Conservation (phyloP, 1,284 basidiomycete genomes). For the Trametes pubescens region DNA sequence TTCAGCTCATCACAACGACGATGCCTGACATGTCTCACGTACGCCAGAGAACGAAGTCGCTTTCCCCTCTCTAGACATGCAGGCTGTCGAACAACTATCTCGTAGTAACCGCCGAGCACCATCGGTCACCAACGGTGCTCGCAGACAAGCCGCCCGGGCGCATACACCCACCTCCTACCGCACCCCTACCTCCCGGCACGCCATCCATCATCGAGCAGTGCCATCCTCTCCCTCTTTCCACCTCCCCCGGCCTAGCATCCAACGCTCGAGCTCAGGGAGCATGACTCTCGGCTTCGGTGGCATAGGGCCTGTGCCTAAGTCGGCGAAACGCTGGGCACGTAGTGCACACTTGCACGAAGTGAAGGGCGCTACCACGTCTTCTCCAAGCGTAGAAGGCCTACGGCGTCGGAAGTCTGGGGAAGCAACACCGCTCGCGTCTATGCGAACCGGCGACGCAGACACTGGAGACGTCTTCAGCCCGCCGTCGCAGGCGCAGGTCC, state of each 20-base stretch:
- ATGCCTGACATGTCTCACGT: background rate
- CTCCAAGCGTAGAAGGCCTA: background rate
- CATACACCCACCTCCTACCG: conserved; percentile 40
- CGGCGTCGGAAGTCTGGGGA: background rate
- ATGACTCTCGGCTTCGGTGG: conserved; percentile 40
- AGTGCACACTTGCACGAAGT: conserved; percentile 80
- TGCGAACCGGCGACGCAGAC: background rate
- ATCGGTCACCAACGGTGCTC: conserved; percentile 14
- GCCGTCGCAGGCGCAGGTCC: background rate
- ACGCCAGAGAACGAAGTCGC: conserved; percentile 30
- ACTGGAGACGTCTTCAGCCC: conserved; percentile 26
- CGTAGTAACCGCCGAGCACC: conserved; percentile 30
- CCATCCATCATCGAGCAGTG: conserved; percentile 27
- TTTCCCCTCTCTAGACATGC: conserved; percentile 35
- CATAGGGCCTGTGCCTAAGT: conserved; percentile 49
- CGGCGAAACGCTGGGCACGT: conserved; percentile 69
- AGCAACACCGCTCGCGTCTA: conserved; percentile 8
- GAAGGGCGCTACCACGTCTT: conserved; percentile 35
- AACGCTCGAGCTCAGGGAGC: conserved; percentile 58
- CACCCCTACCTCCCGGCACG: conserved; percentile 34
- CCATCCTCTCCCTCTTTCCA: conserved; percentile 33
- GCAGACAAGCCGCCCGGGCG: conserved; percentile 31
- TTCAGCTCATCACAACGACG: background rate
- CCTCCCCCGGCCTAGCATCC: conserved; percentile 44
- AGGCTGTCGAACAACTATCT: conserved; percentile 27